Conservation (phyloP, 805 yeast species). For the Lipomyces spencermartinsiae region DNA sequence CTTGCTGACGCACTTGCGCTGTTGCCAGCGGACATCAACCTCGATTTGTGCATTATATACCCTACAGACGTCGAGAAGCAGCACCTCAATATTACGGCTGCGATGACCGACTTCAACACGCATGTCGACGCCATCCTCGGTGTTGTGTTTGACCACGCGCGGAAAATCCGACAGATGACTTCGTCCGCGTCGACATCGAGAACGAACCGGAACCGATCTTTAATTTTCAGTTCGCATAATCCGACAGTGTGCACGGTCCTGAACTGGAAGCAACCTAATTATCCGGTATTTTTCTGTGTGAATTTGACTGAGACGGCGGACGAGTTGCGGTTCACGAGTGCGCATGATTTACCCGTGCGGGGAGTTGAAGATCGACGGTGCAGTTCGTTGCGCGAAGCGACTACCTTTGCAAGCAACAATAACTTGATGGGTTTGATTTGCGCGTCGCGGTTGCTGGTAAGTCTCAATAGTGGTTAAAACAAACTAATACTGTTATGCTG, state of each 20-base stretch:
- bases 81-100: conserved; percentile 28
- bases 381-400: conserved; percentile 76
- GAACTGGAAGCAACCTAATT: conserved; percentile 99
- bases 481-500: not conserved
- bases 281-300: conserved; percentile 88
- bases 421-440: conserved; percentile 85
- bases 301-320: conserved; percentile 44
- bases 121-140: conserved; percentile 77
- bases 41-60: conserved; percentile 76
- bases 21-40: conserved; percentile 64
- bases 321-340: conserved; percentile 45
- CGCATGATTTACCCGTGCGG: conserved; percentile 42
- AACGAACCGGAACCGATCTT: conserved; percentile 47
- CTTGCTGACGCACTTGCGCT: conserved; percentile 63
- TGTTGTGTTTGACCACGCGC: conserved; percentile 77
- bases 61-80: conserved; percentile 63
- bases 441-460: conserved; percentile 68
- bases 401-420: conserved; percentile 77
- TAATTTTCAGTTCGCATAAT: conserved; percentile 85
- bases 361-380: conserved; percentile 48
- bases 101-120: conserved; percentile 61
- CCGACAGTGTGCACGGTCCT: conserved; percentile 89
- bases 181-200: conserved; percentile 36
- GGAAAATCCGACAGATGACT: conserved; percentile 48
- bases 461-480: not conserved